phyloP scores from a whole-genome alignment of 495 filamentous ascomycete genomes.

The Daldinia childiae region DNA sequence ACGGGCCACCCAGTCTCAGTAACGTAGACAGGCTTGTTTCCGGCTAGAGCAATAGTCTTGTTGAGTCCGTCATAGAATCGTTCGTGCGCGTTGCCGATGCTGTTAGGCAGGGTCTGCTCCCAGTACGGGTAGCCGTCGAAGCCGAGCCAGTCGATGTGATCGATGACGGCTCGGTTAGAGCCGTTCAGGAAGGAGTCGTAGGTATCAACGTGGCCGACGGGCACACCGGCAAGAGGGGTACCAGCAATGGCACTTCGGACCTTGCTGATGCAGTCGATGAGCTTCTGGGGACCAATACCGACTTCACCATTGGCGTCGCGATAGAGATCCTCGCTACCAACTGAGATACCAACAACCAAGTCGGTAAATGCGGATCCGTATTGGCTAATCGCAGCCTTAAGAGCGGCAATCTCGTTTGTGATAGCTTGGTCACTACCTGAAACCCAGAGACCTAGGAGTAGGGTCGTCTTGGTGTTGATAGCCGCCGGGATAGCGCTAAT shows the following conservation, averaged over 20 bases:
- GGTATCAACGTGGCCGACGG: constrained; percentile 85
- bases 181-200: constrained; percentile 81
- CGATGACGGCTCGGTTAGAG: constrained; percentile 71
- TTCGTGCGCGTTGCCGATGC: constrained; percentile 64
- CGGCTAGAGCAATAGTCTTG: constrained; percentile 65
- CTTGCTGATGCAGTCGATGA: constrained; percentile 69
- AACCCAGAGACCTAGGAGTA: constrained; percentile 77
- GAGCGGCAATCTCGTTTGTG: constrained; percentile 70
- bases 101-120: constrained; percentile 71
- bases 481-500: constrained; percentile 75
- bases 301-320: constrained; percentile 67
- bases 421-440: constrained; percentile 67
- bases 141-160: constrained; percentile 73
- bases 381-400: constrained; percentile 65
- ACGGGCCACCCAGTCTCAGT: constrained; percentile 89
- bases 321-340: constrained; percentile 87
- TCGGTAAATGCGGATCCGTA: constrained; percentile 69
- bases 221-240: constrained; percentile 61
- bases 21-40: constrained; percentile 76
- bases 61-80: constrained; percentile 69
- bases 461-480: constrained; percentile 69
- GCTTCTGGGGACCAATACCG: constrained; percentile 63
- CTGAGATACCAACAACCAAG: constrained; percentile 78
- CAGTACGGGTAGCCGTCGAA: constrained; percentile 76
- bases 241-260: constrained; percentile 64